These are phyloP conservation scores for Nasturtium officinale DNA, from an alignment of 345 rosid species.

Conservation along the genomic window DNA sequence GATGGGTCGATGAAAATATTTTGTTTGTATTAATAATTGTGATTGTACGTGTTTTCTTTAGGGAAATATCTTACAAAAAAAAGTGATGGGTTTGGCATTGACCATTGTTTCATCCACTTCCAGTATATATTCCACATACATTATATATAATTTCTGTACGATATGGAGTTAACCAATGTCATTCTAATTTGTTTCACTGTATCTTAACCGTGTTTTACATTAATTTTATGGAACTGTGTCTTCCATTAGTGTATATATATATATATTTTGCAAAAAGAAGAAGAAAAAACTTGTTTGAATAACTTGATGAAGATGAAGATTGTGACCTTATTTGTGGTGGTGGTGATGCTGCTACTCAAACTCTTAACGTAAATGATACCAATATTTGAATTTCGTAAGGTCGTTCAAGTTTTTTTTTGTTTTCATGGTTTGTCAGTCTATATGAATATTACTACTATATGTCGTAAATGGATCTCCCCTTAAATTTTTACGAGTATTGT, in stretches of 20 bases:
- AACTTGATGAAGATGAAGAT: too few species aligned
- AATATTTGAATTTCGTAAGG: too few species aligned
- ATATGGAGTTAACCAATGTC: background rate
- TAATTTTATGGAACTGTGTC: background rate
- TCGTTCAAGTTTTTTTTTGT: too few species aligned
- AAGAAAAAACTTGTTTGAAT: background rate
- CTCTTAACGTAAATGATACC: too few species aligned
- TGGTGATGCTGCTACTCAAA: too few species aligned
- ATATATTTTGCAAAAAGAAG: too few species aligned
- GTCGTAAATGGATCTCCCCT: too few species aligned
- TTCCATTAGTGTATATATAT: background rate
- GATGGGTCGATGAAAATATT: background rate
- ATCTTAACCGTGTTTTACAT: background rate
- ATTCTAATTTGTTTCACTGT: background rate
- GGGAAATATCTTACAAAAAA: background rate
- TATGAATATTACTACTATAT: too few species aligned
- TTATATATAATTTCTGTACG: background rate
- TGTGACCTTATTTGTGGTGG: too few species aligned
- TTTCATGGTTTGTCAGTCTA: too few species aligned
- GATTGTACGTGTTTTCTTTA: background rate
- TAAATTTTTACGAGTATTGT: too few species aligned
- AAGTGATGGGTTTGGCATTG: constrained; percentile 1
- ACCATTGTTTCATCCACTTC: background rate
- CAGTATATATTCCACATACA: too few species aligned
- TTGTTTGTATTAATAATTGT: background rate